Evolutionary conservation across 2,329 filamentous ascomycete genomes (phyloP), one percentile per base, ranked within the genome.

Genomic region (Xylaria sp.): DNA sequence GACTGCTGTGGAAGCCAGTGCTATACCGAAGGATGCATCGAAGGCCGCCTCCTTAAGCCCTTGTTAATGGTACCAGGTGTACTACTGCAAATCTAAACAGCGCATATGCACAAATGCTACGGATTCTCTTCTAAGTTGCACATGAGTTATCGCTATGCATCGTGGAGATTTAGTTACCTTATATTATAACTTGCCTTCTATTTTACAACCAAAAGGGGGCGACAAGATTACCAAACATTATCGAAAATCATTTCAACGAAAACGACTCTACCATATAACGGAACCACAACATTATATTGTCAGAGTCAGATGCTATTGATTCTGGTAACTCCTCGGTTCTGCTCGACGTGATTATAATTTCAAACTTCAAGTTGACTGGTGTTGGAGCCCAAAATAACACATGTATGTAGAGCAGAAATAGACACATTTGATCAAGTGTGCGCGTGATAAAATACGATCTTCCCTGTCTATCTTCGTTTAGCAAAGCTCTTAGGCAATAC

Each of bases 1-100:
- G 65, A 63, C 63, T 20, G 70, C 71, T 12, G 71, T 74, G 32
- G 65, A 59, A 20, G 65, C 68, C 4, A 70, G 72, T n/a, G 68
- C 62, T 18, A 61, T 68, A 28, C 66, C 50, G 10, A 52, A 61
- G 43, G 36, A 68, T 52, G 66, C 66, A 20, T 66, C 62, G 34
- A 66, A 23, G 28, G 62, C 53, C 5, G 66, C 62, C 13, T 52
- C 56, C 5, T 6, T 58, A 13, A 66, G 62, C 12, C 63, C 57
- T 41, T 65, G 61, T 56, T 68, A 68, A 30, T 3, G 9, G 8
- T 2, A 12, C 48, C 34, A 18, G 2, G 6, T 18, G 9, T 28
- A 23, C 12, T 59, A 9, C 15, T 45, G 28, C 9, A 45, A 15
- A 13, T 20, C 1, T 10, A 34, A 32, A 12, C 46, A 32, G 12